phyloP scores from a whole-genome alignment of 2,329 filamentous ascomycete species.

The Aspergillus spinulosporus region DNA sequence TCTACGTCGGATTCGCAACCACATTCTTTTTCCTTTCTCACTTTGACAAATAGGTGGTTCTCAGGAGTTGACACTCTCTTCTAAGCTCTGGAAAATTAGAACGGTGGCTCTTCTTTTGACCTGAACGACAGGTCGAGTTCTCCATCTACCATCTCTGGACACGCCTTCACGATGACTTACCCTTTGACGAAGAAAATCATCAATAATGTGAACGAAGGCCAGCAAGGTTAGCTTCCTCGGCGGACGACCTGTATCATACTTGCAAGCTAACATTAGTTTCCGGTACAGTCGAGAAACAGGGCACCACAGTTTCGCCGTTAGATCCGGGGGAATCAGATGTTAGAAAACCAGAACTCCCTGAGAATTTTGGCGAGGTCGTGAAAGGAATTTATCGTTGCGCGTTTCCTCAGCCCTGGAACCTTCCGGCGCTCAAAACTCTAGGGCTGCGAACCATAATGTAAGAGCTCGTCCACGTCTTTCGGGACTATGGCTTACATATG shows the following conservation, averaged over 20 bases:
- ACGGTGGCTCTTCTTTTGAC: background rate
- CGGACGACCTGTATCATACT: background rate
- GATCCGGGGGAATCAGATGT: slow-evolving; percentile 27
- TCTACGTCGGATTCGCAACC: slow-evolving; percentile 10
- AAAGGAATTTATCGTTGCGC: slow-evolving; percentile 78
- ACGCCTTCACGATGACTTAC: slow-evolving; percentile 16
- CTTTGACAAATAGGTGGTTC: background rate
- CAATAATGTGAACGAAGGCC: slow-evolving; percentile 19
- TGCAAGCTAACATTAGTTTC: background rate
- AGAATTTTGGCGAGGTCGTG: slow-evolving; percentile 75
- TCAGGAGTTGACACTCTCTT: background rate
- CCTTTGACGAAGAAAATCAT: slow-evolving; percentile 20
- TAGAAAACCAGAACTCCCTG: slow-evolving; percentile 44
- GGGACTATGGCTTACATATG: background rate
- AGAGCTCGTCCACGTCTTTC: slow-evolving; percentile 20
- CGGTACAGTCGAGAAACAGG: slow-evolving; percentile 5
- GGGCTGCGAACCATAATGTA: slow-evolving; percentile 78
- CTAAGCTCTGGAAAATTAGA: background rate
- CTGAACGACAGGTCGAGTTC: background rate
- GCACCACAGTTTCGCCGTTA: background rate
- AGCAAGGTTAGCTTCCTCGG: slow-evolving; percentile 10
- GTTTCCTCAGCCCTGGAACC: slow-evolving; percentile 72
- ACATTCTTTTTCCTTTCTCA: background rate
- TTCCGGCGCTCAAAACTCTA: slow-evolving; percentile 66
- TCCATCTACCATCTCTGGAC: background rate